These are phyloP conservation scores for Glaciozyma antarctica DNA, from an alignment of 768 basidiomycete genomes.

Conservation along the genomic window DNA sequence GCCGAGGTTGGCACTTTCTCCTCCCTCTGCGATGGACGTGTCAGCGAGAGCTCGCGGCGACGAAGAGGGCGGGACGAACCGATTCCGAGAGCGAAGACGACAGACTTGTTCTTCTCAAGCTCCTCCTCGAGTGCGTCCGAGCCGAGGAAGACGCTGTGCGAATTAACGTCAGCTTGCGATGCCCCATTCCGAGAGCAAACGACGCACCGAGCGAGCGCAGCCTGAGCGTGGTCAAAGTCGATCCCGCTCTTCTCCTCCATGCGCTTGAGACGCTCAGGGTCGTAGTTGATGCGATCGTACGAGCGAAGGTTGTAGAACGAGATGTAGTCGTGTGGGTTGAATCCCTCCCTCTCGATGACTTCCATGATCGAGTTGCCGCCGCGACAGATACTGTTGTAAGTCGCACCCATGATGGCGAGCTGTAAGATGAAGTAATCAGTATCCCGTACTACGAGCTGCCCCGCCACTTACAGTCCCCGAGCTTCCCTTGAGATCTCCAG, in stretches of 20 bases:
- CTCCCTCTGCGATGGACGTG: slow-evolving; percentile 44
- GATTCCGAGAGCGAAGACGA: slow-evolving; percentile 17
- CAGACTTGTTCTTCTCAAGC: slow-evolving; percentile 29
- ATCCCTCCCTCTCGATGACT: slow-evolving; percentile 21
- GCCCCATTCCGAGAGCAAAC: neutral
- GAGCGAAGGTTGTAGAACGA: slow-evolving; percentile 84
- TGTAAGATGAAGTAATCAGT: too few relatives aligned
- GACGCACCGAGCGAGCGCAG: slow-evolving; percentile 50
- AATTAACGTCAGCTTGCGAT: neutral
- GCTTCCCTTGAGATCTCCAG: slow-evolving; percentile 33
- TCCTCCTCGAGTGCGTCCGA: slow-evolving; percentile 6
- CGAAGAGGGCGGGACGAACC: neutral
- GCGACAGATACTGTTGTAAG: slow-evolving; percentile 55
- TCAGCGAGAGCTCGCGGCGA: slow-evolving; percentile 40
- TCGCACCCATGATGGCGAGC: slow-evolving; percentile 31
- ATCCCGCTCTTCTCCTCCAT: slow-evolving; percentile 70
- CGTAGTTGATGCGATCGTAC: slow-evolving; percentile 56
- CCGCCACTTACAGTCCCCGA: slow-evolving; percentile 4
- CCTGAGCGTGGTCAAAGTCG: slow-evolving; percentile 73
- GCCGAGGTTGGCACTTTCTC: slow-evolving; percentile 52
- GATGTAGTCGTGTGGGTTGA: slow-evolving; percentile 54
- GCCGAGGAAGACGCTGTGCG: slow-evolving; percentile 40
- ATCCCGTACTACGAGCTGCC: too few relatives aligned
- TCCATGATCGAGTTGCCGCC: slow-evolving; percentile 58
- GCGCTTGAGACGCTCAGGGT: slow-evolving; percentile 47